Percentiles rank a stretch among this genome's conserved stretches.
phyloP scores from a whole-genome alignment of 2,329 filamentous ascomycete genomes.

The Neurospora crassa region DNA sequence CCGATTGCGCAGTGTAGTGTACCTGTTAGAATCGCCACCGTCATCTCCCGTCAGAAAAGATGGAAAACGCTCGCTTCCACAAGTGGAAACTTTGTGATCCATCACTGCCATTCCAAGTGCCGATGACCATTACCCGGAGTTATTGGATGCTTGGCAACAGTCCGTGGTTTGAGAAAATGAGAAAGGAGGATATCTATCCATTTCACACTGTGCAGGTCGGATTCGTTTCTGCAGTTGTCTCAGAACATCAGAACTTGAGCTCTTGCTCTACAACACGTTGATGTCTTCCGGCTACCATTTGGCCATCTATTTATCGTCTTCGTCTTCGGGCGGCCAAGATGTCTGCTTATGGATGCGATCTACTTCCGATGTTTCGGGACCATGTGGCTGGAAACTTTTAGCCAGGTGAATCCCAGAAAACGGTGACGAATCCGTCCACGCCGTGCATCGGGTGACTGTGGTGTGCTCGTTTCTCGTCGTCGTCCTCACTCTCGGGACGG shows the following conservation, averaged over 20 bases:
- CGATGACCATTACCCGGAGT: background rate
- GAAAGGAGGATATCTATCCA: background rate
- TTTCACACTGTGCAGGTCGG: background rate
- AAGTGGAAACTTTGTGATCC: background rate
- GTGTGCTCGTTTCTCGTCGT: background rate
- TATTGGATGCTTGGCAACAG: background rate
- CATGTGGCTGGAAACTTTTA: background rate
- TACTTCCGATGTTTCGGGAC: background rate
- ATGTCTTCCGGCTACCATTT: background rate
- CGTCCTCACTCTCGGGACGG: background rate
- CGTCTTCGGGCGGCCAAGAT: background rate
- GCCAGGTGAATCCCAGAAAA: background rate
- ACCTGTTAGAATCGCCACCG: background rate
- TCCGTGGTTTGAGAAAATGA: background rate
- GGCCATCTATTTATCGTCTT: background rate
- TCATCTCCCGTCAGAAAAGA: background rate
- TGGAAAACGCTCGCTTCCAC: background rate
- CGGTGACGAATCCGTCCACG: background rate
- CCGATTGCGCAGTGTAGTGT: background rate
- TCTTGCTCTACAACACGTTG: background rate
- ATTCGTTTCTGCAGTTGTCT: background rate
- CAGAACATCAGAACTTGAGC: background rate
- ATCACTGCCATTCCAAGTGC: background rate
- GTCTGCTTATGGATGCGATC: background rate
- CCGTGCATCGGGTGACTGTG: background rate